Evolutionary conservation across 2,329 filamentous ascomycete species (phyloP).

Genomic region (Sclerotiophoma versabilis): DNA sequence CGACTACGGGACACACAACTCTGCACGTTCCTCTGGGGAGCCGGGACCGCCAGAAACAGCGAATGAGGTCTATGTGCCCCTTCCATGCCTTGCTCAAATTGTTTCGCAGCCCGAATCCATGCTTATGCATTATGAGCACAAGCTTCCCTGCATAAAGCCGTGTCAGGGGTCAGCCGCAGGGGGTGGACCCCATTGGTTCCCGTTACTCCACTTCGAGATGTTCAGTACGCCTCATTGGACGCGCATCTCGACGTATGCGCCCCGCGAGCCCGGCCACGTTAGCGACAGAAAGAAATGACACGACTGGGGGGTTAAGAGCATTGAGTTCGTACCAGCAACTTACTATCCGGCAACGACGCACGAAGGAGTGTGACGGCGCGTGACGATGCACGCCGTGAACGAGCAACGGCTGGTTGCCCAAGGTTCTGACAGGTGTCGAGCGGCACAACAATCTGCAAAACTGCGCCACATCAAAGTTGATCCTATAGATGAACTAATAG

Average conservation of each 20-base stretch:
- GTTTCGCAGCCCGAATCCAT: constrained; percentile 34
- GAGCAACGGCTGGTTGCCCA: background rate
- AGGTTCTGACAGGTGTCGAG: constrained; percentile 9
- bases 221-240: constrained; percentile 29
- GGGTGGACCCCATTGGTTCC: constrained; percentile 22
- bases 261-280: constrained; percentile 31
- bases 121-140: constrained; percentile 46
- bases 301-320: constrained; percentile 25
- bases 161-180: constrained; percentile 24
- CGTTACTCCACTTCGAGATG: constrained; percentile 14
- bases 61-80: constrained; percentile 38
- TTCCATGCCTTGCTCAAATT: constrained; percentile 39
- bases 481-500: constrained; percentile 23
- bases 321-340: constrained; percentile 10
- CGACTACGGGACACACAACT: constrained; percentile 33
- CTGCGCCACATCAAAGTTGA: constrained; percentile 18
- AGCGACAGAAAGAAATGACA: constrained; percentile 37
- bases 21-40: constrained; percentile 41
- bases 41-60: constrained; percentile 32
- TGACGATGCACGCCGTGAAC: constrained; percentile 24
- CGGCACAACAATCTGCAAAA: constrained; percentile 24
- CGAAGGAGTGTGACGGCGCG: constrained; percentile 27
- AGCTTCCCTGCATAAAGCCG: constrained; percentile 38
- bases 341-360: constrained; percentile 22
- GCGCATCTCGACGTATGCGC: constrained; percentile 25